Evolutionary conservation across 345 rosid species (phyloP).

Genomic region (Cardiospermum halicacabum): DNA sequence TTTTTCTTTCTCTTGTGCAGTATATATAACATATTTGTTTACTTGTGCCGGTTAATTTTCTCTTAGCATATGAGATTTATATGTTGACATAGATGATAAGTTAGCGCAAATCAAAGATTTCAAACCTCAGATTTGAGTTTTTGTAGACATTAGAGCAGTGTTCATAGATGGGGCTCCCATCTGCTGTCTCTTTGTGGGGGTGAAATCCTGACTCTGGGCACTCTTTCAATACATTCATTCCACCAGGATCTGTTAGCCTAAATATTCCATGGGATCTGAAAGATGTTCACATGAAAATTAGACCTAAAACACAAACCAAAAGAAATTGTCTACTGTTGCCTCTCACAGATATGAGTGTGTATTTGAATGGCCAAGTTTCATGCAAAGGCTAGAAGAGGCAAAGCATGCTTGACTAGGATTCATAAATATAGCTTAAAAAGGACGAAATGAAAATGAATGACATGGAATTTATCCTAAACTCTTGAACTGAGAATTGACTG

Average conservation of each 20-base stretch:
- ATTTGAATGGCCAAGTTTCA: neutral
- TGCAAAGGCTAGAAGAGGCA: neutral
- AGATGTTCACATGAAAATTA: slow-evolving; percentile 3
- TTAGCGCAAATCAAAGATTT: slow-evolving; percentile 83
- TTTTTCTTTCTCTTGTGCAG: neutral
- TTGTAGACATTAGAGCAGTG: slow-evolving; percentile 74
- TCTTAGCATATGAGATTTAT: neutral
- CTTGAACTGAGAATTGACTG: neutral
- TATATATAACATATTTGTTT: neutral
- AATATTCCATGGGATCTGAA: slow-evolving; percentile 68
- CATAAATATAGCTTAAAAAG: neutral
- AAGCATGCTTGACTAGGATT: neutral
- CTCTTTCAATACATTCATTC: slow-evolving; percentile 62
- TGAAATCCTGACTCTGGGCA: slow-evolving; percentile 76
- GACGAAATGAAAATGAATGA: neutral
- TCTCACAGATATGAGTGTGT: neutral
- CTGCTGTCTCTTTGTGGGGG: slow-evolving; percentile 61
- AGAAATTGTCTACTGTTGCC: neutral
- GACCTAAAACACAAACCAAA: too few relatives aligned
- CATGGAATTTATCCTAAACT: neutral
- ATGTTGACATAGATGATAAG: neutral
- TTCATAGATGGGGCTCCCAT: slow-evolving; percentile 64
- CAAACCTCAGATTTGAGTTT: slow-evolving; percentile 81
- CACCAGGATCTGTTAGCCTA: slow-evolving; percentile 66
- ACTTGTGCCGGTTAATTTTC: neutral